Conservation (phyloP, 2,329 filamentous ascomycete species). For the Xylaria sp. region DNA sequence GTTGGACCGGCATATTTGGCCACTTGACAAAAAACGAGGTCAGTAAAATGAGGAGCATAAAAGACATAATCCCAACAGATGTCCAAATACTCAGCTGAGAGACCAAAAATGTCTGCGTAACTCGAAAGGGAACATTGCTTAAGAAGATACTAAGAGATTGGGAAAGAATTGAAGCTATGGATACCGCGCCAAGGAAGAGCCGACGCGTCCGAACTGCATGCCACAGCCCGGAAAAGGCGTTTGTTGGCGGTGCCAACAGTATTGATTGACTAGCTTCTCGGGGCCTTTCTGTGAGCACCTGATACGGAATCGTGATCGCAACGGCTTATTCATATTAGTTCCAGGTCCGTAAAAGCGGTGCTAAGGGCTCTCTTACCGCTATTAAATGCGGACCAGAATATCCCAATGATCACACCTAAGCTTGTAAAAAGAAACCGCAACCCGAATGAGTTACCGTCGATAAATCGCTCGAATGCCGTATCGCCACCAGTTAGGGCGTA, state of each 20-base stretch:
- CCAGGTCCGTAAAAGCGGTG: not conserved
- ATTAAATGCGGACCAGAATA: slow-evolving; percentile 54
- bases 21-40: slow-evolving; percentile 50
- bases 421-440: slow-evolving; percentile 54
- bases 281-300: slow-evolving; percentile 45
- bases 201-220: slow-evolving; percentile 24
- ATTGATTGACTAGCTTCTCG: slow-evolving; percentile 18
- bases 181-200: slow-evolving; percentile 21
- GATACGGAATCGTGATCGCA: slow-evolving; percentile 52
- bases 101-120: slow-evolving; percentile 50
- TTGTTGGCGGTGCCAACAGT: slow-evolving; percentile 24
- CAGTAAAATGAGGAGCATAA: slow-evolving; percentile 52
- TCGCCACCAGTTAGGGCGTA: slow-evolving; percentile 51
- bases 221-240: slow-evolving; percentile 30
- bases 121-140: slow-evolving; percentile 53
- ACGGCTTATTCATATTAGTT: slow-evolving; percentile 45
- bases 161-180: slow-evolving; percentile 27
- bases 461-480: slow-evolving; percentile 54
- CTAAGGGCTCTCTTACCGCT: slow-evolving; percentile 45
- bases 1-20: slow-evolving; percentile 53
- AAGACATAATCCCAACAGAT: slow-evolving; percentile 48
- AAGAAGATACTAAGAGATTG: slow-evolving; percentile 48
- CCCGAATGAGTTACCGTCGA: slow-evolving; percentile 54
- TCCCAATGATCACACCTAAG: slow-evolving; percentile 52
- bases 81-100: slow-evolving; percentile 50